Conservation (phyloP, 768 basidiomycete species). For the Tulasnella sp. region DNA sequence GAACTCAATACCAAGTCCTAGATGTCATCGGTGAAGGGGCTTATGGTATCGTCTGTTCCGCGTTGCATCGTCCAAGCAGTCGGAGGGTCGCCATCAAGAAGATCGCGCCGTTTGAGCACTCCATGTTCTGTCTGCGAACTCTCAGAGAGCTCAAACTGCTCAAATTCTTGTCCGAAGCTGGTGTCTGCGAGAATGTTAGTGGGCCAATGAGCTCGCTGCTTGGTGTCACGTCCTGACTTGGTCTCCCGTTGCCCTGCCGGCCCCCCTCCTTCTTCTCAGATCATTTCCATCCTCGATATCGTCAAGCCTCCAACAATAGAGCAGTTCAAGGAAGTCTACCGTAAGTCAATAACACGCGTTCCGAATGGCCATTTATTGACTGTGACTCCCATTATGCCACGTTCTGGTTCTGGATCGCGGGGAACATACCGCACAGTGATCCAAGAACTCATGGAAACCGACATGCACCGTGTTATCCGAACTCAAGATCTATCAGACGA, state of each 20-base stretch:
- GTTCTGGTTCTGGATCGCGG: not conserved
- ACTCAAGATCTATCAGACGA: constrained; percentile 94
- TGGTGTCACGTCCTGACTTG: not conserved
- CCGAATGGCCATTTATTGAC: not conserved
- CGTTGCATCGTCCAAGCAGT: constrained; percentile 73
- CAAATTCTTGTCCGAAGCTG: constrained; percentile 81
- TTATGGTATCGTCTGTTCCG: constrained; percentile 90
- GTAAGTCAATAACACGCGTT: constrained; percentile 25
- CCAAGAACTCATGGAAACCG: constrained; percentile 78
- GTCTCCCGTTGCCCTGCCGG: constrained; percentile 51
- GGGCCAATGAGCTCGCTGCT: constrained; percentile 39
- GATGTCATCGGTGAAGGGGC: constrained; percentile 94
- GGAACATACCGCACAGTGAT: constrained; percentile 24
- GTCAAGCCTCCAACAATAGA: constrained; percentile 75
- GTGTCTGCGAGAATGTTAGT: constrained; percentile 83
- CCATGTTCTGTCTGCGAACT: constrained; percentile 86
- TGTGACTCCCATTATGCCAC: not conserved
- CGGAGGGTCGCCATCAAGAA: constrained; percentile 95
- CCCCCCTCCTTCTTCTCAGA: constrained; percentile 53
- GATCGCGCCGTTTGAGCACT: constrained; percentile 93
- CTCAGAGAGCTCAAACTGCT: constrained; percentile 92
- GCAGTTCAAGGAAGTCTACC: constrained; percentile 81
- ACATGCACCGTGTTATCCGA: constrained; percentile 93
- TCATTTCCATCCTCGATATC: constrained; percentile 95
- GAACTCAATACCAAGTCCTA: constrained; percentile 62